Evolutionary conservation across 108 stramenopile species (phyloP).

Genomic region (Nitzschia inconspicua): DNA sequence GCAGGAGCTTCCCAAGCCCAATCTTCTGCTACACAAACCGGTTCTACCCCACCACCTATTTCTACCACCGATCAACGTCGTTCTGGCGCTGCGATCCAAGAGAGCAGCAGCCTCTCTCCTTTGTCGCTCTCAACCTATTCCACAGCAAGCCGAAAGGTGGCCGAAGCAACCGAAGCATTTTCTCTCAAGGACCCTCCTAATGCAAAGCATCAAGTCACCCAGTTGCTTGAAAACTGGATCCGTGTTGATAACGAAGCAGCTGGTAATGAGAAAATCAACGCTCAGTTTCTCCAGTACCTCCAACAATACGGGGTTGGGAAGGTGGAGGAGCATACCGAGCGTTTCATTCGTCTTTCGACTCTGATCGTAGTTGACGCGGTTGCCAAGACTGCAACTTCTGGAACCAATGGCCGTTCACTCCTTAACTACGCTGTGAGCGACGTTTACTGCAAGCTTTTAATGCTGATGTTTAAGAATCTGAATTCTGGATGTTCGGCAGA

Average conservation of each 20-base stretch:
- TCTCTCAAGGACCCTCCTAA: constrained; percentile 70
- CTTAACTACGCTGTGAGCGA: constrained; percentile 92
- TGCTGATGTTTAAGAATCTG: constrained; percentile 82
- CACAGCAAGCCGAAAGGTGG: constrained; percentile 55
- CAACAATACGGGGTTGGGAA: constrained; percentile 90
- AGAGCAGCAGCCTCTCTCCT: constrained; percentile 69
- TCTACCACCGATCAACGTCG: background rate
- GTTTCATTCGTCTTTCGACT: constrained; percentile 90
- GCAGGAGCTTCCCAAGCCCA: constrained; percentile 4
- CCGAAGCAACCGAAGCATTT: constrained; percentile 63
- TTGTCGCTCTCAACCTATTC: constrained; percentile 52
- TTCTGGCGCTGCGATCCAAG: constrained; percentile 13
- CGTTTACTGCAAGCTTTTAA: constrained; percentile 89
- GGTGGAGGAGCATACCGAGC: constrained; percentile 89
- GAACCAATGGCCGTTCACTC: constrained; percentile 24
- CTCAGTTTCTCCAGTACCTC: constrained; percentile 88
- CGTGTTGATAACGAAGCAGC: constrained; percentile 83
- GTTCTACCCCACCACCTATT: background rate
- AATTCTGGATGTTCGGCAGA: constrained; percentile 59
- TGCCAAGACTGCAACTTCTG: constrained; percentile 46
- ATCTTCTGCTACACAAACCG: background rate
- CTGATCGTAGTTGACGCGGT: constrained; percentile 89
- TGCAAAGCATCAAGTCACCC: constrained; percentile 84
- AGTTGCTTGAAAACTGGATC: constrained; percentile 94
- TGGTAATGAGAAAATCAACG: constrained; percentile 82